Percentiles rank a stretch among this genome's conserved stretches.
Conservation (phyloP, 176 grass and related monocot genomes). For the Zea luxurians region DNA sequence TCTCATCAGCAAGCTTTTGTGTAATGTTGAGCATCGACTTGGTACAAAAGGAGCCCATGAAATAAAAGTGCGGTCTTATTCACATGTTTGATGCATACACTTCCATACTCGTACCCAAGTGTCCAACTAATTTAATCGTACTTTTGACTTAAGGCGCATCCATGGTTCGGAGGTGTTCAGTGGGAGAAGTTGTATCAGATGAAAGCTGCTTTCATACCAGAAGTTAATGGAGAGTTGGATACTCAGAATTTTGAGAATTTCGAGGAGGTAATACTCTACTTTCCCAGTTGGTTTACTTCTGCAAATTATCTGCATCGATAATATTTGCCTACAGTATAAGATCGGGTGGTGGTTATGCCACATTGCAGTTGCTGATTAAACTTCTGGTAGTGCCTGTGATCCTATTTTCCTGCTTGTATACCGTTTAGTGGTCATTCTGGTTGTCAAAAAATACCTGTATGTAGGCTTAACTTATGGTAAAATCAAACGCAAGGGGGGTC, state of each 20-base stretch:
- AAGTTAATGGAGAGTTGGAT: constrained; percentile 75
- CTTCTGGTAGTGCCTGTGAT: background rate
- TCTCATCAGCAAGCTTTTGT: constrained; percentile 89
- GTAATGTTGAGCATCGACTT: constrained; percentile 90
- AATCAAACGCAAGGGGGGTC: constrained; percentile 10
- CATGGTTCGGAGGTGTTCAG: constrained; percentile 83
- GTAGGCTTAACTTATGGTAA: background rate
- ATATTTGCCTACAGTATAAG: constrained; percentile 19
- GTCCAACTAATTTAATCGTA: constrained; percentile 29
- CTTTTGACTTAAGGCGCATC: constrained; percentile 59
- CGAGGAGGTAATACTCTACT: constrained; percentile 63
- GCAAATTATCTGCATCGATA: constrained; percentile 19
- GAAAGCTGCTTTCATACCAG: constrained; percentile 97
- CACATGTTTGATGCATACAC: constrained; percentile 6
- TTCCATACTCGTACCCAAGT: constrained; percentile 10
- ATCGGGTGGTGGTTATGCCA: background rate
- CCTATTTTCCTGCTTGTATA: constrained; percentile 17
- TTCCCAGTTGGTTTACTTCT: constrained; percentile 16
- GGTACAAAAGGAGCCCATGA: constrained; percentile 94
- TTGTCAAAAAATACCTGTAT: background rate
- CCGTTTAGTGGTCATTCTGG: background rate
- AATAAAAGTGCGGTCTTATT: constrained; percentile 65
- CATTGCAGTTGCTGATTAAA: background rate
- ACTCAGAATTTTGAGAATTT: constrained; percentile 98
- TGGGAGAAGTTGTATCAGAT: constrained; percentile 91